Base-by-base conservation (phyloP, 768 basidiomycete species). In the Suillus americanus region DNA sequence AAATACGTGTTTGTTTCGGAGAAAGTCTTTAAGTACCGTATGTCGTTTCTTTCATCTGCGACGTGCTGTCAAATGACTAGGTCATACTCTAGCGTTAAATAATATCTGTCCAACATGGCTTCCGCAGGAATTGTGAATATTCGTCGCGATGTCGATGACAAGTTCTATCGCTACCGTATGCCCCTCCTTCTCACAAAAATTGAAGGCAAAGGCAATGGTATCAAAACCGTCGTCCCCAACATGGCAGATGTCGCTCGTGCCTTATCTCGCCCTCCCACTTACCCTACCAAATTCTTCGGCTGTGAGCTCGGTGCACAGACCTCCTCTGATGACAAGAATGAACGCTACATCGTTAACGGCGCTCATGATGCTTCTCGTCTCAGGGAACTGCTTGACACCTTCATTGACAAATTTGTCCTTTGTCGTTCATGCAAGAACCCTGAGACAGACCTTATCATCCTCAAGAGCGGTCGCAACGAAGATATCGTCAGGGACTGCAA, bases 361-460 rank as follows among this genome's bases (percentile, higher is more conserved):
- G 94, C 94, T 33, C 97, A 99, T 74, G 89, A 97, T 68, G 90
- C 94, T 48, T 81, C 86, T 51, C 92, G 95, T 65, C 88, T 99
- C 35, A 92, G 96, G 64, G 97, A 99, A 77, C 88, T 99, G 18
- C 90, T 99, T 71, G 97, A 99, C 77, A 86, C 78, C 56, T 99
- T 99, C 84, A 99, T 99, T 81, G 94, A 97, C 71, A 98, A 98
- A 79, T 99, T 97, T 70, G 95, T 99, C 51, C 89, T 99, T 18
- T 99, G 97, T 81, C 90, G 89, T 65, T 87, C 92, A 12, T 99
- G 97, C 91, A 98, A 99, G 82, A 99, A 99, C 75, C 97, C 97
- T 13, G 97, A 99, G 80, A 99, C 97, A 38, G 96, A 98, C 72
- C 87, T 98, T 53, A 79, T 94, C 80, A 86, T 99, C 75, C 87